Base-by-base conservation (phyloP, 2,329 filamentous ascomycete genomes). In the Cryphonectria parasitica region DNA sequence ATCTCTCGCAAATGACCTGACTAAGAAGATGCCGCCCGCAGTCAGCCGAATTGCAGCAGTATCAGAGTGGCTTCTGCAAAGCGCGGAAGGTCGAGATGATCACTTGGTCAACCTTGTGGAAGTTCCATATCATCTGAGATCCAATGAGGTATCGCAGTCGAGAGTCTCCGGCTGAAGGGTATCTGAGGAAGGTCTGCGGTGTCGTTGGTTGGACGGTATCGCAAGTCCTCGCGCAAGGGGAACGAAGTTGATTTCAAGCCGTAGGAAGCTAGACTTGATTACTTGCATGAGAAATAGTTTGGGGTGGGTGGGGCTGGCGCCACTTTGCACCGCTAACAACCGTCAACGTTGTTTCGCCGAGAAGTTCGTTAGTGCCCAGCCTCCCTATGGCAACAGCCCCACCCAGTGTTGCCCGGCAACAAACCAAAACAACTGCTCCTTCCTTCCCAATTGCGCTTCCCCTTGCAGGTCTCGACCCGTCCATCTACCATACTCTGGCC, bases 341-440 rank as follows among this genome's bases (percentile, higher is more conserved):
- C 7, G 5, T 11, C 25, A 1, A n/a, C 28, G 13, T 11, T 49
- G 7, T 17, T 22, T 52, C 28, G 19, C 36, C 10, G 11, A 6
- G 2, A 3, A 5, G 1, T 4, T 19, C 5, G 63, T 64, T 64
- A 64, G 63, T 49, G 43, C 39, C 41, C 43, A 49, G 63, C 43
- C 43, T 64, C 61, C 61, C 61, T 28, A 45, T 25, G 41, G 61
- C 61, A 64, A 64, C 61, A 36, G 4, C n/a, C 56, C 56, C n/a
- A 66, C 69, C 25, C 36, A 3, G 45, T 5, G 69, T 70, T 70
- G 69, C 69, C 49, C 49, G 69, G 69, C 69, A 70, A 70, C 69
- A 45, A 34, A 43, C 11, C 64, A 34, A 61, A 70, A 70, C 67
- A 70, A 64, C 36, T 31, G 17, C 63, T 34, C 63, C 31, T 45